A percentile compares a stretch with the other conserved stretches of the same genome.
Conservation (phyloP, 2,329 filamentous ascomycete species). For the Incumbomyces delicatus region DNA sequence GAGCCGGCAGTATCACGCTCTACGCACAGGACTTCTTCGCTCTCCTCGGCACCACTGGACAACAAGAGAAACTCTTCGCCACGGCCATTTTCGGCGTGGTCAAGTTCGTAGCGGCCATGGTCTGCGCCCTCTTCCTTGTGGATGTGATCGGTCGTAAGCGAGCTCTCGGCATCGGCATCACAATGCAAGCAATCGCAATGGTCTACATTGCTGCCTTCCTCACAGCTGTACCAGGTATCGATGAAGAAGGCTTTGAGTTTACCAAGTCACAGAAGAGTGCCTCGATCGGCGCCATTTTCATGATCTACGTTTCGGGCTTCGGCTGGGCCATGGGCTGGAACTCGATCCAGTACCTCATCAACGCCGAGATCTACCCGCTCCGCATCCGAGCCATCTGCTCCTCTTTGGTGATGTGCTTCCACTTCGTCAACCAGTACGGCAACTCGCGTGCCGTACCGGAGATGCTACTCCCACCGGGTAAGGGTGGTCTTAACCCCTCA, state of each 20-base stretch:
- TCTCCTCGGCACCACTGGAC: slow-evolving; percentile 59
- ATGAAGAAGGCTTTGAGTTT: slow-evolving; percentile 23
- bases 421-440: slow-evolving; percentile 30
- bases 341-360: slow-evolving; percentile 37
- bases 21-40: slow-evolving; percentile 66
- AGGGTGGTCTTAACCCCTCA: slow-evolving; percentile 39
- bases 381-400: slow-evolving; percentile 33
- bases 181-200: slow-evolving; percentile 41
- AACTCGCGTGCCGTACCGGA: slow-evolving; percentile 24
- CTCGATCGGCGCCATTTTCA: slow-evolving; percentile 32
- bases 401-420: slow-evolving; percentile 36
- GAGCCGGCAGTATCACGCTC: slow-evolving; percentile 63
- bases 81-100: slow-evolving; percentile 68
- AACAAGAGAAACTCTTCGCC: slow-evolving; percentile 59
- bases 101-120: slow-evolving; percentile 57
- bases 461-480: slow-evolving; percentile 42
- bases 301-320: slow-evolving; percentile 36
- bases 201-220: slow-evolving; percentile 47
- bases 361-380: slow-evolving; percentile 37
- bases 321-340: slow-evolving; percentile 42
- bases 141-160: slow-evolving; percentile 67
- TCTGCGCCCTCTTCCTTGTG: slow-evolving; percentile 68
- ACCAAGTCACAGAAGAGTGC: slow-evolving; percentile 23
- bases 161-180: slow-evolving; percentile 40
- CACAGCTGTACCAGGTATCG: slow-evolving; percentile 19